Evolutionary conservation across 2,329 filamentous ascomycete species (phyloP), one percentile per base, ranked within the genome.

Genomic region (Zarea fungicola): DNA sequence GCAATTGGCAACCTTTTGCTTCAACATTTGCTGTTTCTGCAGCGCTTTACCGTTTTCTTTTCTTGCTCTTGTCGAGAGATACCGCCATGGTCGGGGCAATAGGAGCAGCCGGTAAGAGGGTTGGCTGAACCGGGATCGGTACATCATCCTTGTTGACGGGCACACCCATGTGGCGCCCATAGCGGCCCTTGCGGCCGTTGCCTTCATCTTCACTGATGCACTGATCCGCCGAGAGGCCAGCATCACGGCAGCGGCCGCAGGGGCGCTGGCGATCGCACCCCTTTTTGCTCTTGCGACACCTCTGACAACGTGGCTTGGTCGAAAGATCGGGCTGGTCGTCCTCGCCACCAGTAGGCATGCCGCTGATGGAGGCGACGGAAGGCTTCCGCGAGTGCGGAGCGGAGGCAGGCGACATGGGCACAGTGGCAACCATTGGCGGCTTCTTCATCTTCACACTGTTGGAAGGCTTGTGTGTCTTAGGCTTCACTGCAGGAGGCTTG

Each of bases 201-300:
- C 90, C 90, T 69, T 99, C 93, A 60, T 99, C 93, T 68, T 99
- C 93, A 67, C 91, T 96, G 68, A 99, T 83, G 68, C 93, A 99
- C 55, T 92, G 89, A 58, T 97, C 93, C 52, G 89, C 83, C 50
- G 87, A 87, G 59, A 99, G 89, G 18, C 93, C 93, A 36, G 93
- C 93, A 70, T 99, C 93, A 66, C 90, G 89, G 81, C 93, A 99
- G 55, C 93, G 83, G 49, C 90, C 89, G 63, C 93, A 99, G 23
- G 93, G 93, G 32, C 93, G 85, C 70, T 97, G 93, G 51, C 93
- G 85, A 72, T 99, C 93, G 65, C 93, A 99, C 11, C 93, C 93
- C 72, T 99, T 99, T 78, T 99, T 99, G 73, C 92, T 97, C 81
- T 99, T 99, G 61, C 93, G 87, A 76, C 93, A 99, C 51, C 93